Percentiles rank a stretch among this genome's conserved stretches.
phyloP scores from a whole-genome alignment of 225 moss, liverwort and hornwort species.

The Physcomitrellopsis africana region DNA sequence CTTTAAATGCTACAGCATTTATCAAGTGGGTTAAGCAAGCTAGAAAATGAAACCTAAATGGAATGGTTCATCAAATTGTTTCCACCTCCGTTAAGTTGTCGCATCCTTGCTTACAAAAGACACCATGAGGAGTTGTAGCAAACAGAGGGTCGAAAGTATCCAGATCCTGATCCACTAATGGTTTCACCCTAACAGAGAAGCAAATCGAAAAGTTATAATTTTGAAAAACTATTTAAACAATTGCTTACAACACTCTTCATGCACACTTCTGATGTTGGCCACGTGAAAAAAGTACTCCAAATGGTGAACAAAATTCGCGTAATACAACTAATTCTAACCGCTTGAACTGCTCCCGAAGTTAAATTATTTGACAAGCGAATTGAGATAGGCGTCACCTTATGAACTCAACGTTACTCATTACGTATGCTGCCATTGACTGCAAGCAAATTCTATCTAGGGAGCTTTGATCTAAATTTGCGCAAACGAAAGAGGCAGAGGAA shows the following conservation, averaged over 20 bases:
- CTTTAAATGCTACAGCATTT: neutral
- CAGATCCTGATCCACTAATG: too few species aligned
- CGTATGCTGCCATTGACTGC: slow-evolving; percentile 57
- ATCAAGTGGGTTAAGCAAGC: too few species aligned
- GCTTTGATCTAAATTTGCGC: slow-evolving; percentile 27
- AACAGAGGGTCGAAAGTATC: too few species aligned
- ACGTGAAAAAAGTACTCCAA: too few species aligned
- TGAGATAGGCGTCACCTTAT: slow-evolving; percentile 56
- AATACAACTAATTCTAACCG: too few species aligned
- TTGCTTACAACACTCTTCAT: too few species aligned
- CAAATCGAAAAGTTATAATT: too few species aligned
- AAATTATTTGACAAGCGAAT: slow-evolving; percentile 4
- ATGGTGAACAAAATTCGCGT: too few species aligned
- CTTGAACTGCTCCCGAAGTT: neutral
- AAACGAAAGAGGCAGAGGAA: slow-evolving; percentile 27
- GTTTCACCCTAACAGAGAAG: too few species aligned
- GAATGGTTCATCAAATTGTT: neutral
- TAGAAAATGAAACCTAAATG: slow-evolving; percentile 7
- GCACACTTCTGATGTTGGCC: too few species aligned
- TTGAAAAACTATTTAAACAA: too few species aligned
- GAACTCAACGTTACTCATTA: slow-evolving; percentile 70
- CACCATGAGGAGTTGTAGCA: too few species aligned
- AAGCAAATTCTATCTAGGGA: slow-evolving; percentile 56
- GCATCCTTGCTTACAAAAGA: slow-evolving; percentile 53
- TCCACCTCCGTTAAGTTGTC: slow-evolving; percentile 47